Percentiles rank a stretch among this genome's conserved stretches.
These are phyloP conservation scores for Xylaria sp. DNA, from an alignment of 2,329 filamentous ascomycete genomes.

Conservation along the genomic window DNA sequence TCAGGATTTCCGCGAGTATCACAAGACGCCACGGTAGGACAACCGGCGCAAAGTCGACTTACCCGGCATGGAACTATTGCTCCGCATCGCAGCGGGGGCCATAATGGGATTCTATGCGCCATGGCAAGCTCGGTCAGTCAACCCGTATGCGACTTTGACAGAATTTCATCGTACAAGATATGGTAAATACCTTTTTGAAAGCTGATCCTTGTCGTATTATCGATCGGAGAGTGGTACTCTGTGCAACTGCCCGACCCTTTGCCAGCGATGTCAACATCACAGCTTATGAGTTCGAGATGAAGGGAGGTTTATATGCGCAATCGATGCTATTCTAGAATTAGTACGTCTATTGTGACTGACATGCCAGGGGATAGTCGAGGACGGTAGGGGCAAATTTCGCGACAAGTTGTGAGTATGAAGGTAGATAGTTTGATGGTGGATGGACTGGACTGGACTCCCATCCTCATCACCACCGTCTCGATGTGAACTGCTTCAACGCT, in stretches of 20 bases:
- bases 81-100: conserved; percentile 48
- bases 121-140: conserved; percentile 9
- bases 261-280: conserved; percentile 33
- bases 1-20: background rate
- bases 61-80: conserved; percentile 56
- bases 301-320: background rate
- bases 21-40: conserved; percentile 9
- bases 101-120: conserved; percentile 38
- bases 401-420: no score
- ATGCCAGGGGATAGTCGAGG: background rate
- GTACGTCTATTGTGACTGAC: background rate
- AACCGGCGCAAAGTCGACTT: conserved; percentile 16
- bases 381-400: no score
- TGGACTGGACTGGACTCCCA: no score
- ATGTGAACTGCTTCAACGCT: no score
- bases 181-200: conserved; percentile 20
- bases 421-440: no score
- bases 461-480: no score
- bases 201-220: conserved; percentile 24
- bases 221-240: conserved; percentile 31
- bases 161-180: background rate
- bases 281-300: conserved; percentile 13
- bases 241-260: conserved; percentile 30
- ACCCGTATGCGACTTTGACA: background rate
- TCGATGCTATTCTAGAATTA: background rate